Percentiles rank a stretch among this genome's conserved stretches.
Evolutionary conservation across 164 flowering plant genomes (phyloP).

Genomic region (Aristolochia contorta): DNA sequence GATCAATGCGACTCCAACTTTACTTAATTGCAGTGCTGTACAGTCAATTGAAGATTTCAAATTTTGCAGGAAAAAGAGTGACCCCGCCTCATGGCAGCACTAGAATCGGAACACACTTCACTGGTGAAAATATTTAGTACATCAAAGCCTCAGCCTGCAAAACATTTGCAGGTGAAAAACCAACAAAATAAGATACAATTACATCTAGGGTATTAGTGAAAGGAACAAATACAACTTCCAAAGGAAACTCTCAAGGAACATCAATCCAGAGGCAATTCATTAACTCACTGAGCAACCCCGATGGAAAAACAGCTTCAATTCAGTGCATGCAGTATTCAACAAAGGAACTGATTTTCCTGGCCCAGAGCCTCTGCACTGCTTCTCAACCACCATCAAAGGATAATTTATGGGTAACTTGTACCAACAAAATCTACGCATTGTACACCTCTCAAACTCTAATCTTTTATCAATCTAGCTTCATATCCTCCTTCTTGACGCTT

Average conservation of each 20-base stretch:
- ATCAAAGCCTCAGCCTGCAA: not conserved
- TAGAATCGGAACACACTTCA: no score
- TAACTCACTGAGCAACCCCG: not conserved
- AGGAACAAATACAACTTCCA: not conserved
- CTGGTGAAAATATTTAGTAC: not conserved
- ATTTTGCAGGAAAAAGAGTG: no score
- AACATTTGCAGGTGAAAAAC: not conserved
- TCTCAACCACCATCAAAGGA: not conserved
- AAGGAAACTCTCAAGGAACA: not conserved
- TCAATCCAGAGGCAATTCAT: not conserved
- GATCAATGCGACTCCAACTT: no score
- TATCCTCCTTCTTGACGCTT: slow-evolving; percentile 62
- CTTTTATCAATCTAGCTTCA: slow-evolving; percentile 51
- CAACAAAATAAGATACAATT: not conserved
- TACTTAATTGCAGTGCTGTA: no score
- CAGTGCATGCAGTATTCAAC: no score
- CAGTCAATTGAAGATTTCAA: no score
- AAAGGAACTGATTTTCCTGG: not conserved
- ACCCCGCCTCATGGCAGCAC: no score
- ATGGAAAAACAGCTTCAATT: not conserved
- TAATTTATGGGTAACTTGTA: no score
- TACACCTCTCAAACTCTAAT: slow-evolving; percentile 12
- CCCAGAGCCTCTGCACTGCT: not conserved
- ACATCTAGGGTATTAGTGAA: not conserved
- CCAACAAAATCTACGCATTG: no score